Conservation (phyloP, 495 filamentous ascomycete species). For the Hamigera avellanea region DNA sequence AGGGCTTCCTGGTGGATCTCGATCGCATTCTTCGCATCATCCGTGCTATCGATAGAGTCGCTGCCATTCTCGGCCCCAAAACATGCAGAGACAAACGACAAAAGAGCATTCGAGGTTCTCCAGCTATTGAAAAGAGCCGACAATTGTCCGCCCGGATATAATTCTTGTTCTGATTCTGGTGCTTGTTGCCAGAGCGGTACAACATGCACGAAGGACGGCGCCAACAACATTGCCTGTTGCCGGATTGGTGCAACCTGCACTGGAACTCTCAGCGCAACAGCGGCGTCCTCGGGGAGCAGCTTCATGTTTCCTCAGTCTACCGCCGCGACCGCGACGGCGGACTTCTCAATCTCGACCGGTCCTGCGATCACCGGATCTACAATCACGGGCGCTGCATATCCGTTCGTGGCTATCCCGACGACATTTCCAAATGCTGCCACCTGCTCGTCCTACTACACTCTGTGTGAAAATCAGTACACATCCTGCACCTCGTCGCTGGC, state of each 20-base stretch:
- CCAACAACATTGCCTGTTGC: slow-evolving; percentile 55
- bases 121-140: slow-evolving; percentile 23
- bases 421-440: slow-evolving; percentile 48
- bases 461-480: slow-evolving; percentile 52
- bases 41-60: slow-evolving; percentile 18
- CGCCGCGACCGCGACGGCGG: slow-evolving; percentile 19
- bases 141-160: slow-evolving; percentile 42
- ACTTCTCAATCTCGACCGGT: slow-evolving; percentile 8
- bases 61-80: slow-evolving; percentile 19
- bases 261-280: slow-evolving; percentile 36
- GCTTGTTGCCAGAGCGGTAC: slow-evolving; percentile 45
- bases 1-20: slow-evolving; percentile 26
- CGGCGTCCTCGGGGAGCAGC: slow-evolving; percentile 13
- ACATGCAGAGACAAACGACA: slow-evolving; percentile 11
- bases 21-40: slow-evolving; percentile 24
- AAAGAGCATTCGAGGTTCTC: slow-evolving; percentile 26
- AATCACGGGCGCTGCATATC: slow-evolving; percentile 35
- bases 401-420: slow-evolving; percentile 57
- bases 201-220: slow-evolving; percentile 45
- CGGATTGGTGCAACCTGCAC: slow-evolving; percentile 50
- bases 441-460: slow-evolving; percentile 55
- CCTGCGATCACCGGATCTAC: slow-evolving; percentile 35
- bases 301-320: slow-evolving; percentile 26
- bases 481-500: slow-evolving; percentile 50
- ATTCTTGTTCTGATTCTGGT: slow-evolving; percentile 35